phyloP scores from a whole-genome alignment of 768 basidiomycete genomes.

The Trametes gibbosa region DNA sequence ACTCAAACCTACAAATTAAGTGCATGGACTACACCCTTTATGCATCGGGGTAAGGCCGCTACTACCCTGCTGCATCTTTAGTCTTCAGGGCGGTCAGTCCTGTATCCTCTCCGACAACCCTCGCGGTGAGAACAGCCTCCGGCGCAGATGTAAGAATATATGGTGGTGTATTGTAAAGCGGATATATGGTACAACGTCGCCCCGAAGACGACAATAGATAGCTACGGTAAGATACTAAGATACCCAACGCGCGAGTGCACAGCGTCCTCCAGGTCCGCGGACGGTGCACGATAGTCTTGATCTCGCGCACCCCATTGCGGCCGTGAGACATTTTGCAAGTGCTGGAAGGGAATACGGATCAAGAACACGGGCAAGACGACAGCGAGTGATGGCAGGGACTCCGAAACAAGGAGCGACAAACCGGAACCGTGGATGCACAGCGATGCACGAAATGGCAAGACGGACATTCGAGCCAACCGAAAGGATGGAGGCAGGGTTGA shows the following conservation, averaged over 20 bases:
- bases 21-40: background rate
- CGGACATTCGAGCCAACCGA: background rate
- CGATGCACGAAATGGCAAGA: background rate
- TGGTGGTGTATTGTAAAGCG: background rate
- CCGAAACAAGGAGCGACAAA: background rate
- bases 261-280: background rate
- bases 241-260: background rate
- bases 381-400: background rate
- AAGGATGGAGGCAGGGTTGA: no score
- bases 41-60: no score
- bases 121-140: no score
- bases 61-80: no score
- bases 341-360: background rate
- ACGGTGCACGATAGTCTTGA: no score
- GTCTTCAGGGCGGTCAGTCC: no score
- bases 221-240: background rate
- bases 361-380: background rate
- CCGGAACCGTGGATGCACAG: background rate
- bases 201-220: slow-evolving; percentile 4
- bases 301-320: no score
- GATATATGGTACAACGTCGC: slow-evolving; percentile 2
- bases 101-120: no score
- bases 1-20: background rate
- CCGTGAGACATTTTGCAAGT: background rate
- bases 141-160: background rate